Conservation (phyloP, 163 green algal species). For the Prototheca wickerhamii region DNA sequence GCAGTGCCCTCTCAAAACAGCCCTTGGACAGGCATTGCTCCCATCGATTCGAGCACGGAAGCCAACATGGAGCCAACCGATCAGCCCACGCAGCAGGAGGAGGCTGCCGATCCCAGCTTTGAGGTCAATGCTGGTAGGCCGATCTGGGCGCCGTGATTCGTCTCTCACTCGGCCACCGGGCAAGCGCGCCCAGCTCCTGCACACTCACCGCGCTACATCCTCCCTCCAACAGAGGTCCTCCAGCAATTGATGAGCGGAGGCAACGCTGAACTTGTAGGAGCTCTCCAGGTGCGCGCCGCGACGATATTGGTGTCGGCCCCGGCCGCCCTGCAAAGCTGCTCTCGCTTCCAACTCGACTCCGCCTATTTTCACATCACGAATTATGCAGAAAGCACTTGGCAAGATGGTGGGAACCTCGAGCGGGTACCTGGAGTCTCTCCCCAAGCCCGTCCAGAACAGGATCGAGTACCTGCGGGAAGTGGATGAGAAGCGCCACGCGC, state of each 20-base stretch:
- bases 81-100: neutral
- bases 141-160: too few species aligned
- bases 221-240: conserved; percentile 10
- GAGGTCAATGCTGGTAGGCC: neutral
- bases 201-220: neutral
- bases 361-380: too few species aligned
- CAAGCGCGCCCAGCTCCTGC: too few species aligned
- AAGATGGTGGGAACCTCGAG: conserved; percentile 32
- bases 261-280: conserved; percentile 12
- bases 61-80: conserved; percentile 1
- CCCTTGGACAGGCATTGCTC: too few species aligned
- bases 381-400: conserved; percentile 22
- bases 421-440: conserved; percentile 42
- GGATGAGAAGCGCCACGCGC: conserved; percentile 63
- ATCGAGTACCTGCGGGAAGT: conserved; percentile 61
- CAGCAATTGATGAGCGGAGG: conserved; percentile 15
- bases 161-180: too few species aligned
- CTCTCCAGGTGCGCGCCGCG: conserved; percentile 15
- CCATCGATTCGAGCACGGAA: too few species aligned
- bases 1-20: too few species aligned
- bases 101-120: conserved; percentile 4
- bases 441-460: conserved; percentile 37
- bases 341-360: too few species aligned
- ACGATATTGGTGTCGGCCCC: too few species aligned
- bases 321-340: neutral